These are phyloP conservation scores for Hylodesmum podocarpum DNA, from an alignment of 306 rosid genomes.

Conservation along the genomic window DNA sequence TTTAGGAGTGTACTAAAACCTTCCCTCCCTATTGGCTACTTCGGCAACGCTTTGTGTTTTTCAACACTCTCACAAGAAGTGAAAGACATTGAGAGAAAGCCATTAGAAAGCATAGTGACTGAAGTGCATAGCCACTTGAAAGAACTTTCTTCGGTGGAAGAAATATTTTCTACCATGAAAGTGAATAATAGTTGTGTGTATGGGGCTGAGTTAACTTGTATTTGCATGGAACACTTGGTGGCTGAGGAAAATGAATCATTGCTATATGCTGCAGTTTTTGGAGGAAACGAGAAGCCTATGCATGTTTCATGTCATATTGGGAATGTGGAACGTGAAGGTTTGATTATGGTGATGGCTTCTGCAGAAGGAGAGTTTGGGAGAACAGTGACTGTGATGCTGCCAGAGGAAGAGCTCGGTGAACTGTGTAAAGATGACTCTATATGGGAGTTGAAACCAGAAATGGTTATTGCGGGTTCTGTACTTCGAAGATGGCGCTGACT, in stretches of 20 bases:
- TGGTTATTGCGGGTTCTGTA: constrained; percentile 28
- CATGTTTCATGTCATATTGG: constrained; percentile 65
- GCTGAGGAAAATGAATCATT: neutral
- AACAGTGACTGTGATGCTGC: constrained; percentile 51
- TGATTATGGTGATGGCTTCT: constrained; percentile 65
- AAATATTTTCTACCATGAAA: constrained; percentile 35
- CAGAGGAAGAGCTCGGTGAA: constrained; percentile 41
- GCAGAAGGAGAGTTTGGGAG: constrained; percentile 54
- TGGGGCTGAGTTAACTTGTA: constrained; percentile 56
- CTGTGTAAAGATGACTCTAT: constrained; percentile 47
- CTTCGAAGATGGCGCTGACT: neutral
- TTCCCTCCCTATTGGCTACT: constrained; percentile 42
- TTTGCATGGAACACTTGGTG: constrained; percentile 57
- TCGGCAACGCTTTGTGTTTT: constrained; percentile 70
- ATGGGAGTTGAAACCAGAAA: constrained; percentile 46
- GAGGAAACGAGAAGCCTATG: constrained; percentile 29
- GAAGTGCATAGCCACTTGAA: constrained; percentile 42
- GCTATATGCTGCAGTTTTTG: constrained; percentile 44
- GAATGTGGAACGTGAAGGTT: constrained; percentile 56
- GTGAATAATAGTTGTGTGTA: constrained; percentile 48
- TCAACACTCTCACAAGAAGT: constrained; percentile 34
- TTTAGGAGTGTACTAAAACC: constrained; percentile 33
- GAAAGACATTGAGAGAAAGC: constrained; percentile 1
- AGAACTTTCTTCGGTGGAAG: constrained; percentile 29
- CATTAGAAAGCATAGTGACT: constrained; percentile 28